Base-by-base conservation (phyloP, 2,329 filamentous ascomycete genomes). In the Monosporascus sp. region DNA sequence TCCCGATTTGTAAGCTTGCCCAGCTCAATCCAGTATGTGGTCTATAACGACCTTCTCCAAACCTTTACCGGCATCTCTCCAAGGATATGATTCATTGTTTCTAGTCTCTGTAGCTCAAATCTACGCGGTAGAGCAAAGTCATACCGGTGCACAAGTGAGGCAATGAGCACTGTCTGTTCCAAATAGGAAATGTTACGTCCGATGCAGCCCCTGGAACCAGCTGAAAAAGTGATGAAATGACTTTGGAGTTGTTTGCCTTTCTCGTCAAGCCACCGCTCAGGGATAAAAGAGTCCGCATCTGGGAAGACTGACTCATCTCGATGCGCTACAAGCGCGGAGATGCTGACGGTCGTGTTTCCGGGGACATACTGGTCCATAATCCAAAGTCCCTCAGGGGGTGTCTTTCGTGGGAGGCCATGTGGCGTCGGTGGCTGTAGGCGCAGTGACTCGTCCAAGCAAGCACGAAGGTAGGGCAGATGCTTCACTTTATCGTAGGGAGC, bases 381-480 rank as follows among this genome's bases (percentile, higher is more conserved):
- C 3, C 63, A 58, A 9, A 64, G 54, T 1, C 77, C 78, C 50
- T 76, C 74, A 0, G 70, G 54, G 0, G 77, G 77, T 0, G 76
- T 78, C 45, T 70, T 64, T 7, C 78, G 72, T 2, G 71, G 68
- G 4, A 80, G 68, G 1, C 72, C 72, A 27, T 72, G 68, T 0
- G 74, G 65, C 0, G 71, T 74, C 0, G 76, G 75, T 0, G 75
- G 74, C 50, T 65, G 70, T 5, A 79, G 60, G 1, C 77, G 72
- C 2, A 80, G 60, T 0, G 72, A 70, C 57, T 81, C 80, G 55
- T 82, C 77, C 16, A 81, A 64, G 55, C 74, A 79, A 5, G 76
- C 78, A 24, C 74, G 72, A 5, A 82, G 74, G 60, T 79, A 81
- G 0, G 78, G 77, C 0, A 80, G 66, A 52, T 79, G 69, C 54